Evolutionary conservation across 2,329 filamentous ascomycete species (phyloP).

Genomic region (Fusarium humuli): DNA sequence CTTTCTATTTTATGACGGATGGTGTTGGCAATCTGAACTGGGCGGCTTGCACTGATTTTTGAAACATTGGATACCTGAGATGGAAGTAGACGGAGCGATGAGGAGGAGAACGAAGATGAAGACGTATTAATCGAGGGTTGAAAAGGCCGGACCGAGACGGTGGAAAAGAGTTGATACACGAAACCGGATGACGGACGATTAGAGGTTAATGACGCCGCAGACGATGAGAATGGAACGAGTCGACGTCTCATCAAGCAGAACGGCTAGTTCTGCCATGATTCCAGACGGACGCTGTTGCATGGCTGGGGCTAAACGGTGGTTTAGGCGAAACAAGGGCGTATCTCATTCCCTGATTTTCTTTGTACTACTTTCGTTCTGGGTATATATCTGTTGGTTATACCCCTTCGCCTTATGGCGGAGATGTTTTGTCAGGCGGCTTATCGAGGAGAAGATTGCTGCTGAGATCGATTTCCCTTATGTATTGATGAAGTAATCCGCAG

Average conservation of each 20-base stretch:
- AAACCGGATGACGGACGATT: constrained; percentile 31
- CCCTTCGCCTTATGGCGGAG: constrained; percentile 18
- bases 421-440: constrained; percentile 38
- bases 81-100: constrained; percentile 36
- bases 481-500: constrained; percentile 37
- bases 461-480: constrained; percentile 39
- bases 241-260: constrained; percentile 21
- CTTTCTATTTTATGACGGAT: constrained; percentile 35
- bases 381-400: constrained; percentile 18
- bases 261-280: constrained; percentile 26
- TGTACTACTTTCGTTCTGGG: constrained; percentile 4
- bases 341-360: constrained; percentile 20
- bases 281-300: constrained; percentile 29
- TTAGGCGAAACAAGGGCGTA: constrained; percentile 35
- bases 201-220: constrained; percentile 31
- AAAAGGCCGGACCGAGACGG: constrained; percentile 12
- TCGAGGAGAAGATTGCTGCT: constrained; percentile 16
- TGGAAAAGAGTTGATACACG: constrained; percentile 25
- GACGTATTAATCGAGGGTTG: constrained; percentile 21
- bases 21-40: constrained; percentile 45
- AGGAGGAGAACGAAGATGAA: constrained; percentile 3
- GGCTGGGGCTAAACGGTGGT: constrained; percentile 13
- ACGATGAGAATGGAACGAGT: constrained; percentile 18
- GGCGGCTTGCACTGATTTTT: constrained; percentile 41
- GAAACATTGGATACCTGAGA: constrained; percentile 34